Evolutionary conservation across 1,139 yeast genomes (phyloP).

Genomic region (Schwanniomyces etchellsii): DNA sequence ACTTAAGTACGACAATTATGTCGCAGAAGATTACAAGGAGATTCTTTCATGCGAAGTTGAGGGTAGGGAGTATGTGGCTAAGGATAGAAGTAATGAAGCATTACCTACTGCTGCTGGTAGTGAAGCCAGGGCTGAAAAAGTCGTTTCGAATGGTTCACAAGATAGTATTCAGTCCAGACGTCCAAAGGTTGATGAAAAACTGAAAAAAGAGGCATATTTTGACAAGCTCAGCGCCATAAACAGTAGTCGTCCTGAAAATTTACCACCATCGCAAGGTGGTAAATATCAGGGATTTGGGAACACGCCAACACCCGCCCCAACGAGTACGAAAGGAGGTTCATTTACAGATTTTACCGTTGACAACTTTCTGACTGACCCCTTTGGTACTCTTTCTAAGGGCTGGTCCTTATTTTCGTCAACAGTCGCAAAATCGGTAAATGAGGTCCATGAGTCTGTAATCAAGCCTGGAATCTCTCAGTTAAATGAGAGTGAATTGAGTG

Average conservation of each 20-base stretch:
- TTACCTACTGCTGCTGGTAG: conserved; percentile 26
- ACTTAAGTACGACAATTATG: conserved; percentile 76
- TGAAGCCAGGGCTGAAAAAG: conserved; percentile 7
- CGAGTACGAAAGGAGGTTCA: conserved; percentile 21
- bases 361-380: conserved; percentile 77
- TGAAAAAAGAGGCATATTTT: conserved; percentile 74
- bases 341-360: conserved; percentile 61
- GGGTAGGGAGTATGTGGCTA: conserved; percentile 65
- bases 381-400: conserved; percentile 84
- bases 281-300: conserved; percentile 89
- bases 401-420: conserved; percentile 90
- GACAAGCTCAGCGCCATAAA: conserved; percentile 73
- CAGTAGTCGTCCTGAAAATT: conserved; percentile 64
- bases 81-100: conserved; percentile 52
- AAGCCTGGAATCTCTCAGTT: conserved; percentile 83
- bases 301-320: conserved; percentile 47
- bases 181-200: conserved; percentile 37
- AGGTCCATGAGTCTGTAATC: conserved; percentile 82
- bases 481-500: conserved; percentile 72
- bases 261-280: conserved; percentile 95
- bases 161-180: conserved; percentile 14
- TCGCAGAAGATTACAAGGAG: conserved; percentile 92
- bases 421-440: conserved; percentile 75
- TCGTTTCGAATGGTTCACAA: conserved; percentile 10
- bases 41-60: conserved; percentile 70